Percentiles rank a stretch among this genome's conserved stretches.
These are phyloP conservation scores for Ambrosia trifida DNA, from an alignment of 129 eudicot genomes.

Conservation along the genomic window DNA sequence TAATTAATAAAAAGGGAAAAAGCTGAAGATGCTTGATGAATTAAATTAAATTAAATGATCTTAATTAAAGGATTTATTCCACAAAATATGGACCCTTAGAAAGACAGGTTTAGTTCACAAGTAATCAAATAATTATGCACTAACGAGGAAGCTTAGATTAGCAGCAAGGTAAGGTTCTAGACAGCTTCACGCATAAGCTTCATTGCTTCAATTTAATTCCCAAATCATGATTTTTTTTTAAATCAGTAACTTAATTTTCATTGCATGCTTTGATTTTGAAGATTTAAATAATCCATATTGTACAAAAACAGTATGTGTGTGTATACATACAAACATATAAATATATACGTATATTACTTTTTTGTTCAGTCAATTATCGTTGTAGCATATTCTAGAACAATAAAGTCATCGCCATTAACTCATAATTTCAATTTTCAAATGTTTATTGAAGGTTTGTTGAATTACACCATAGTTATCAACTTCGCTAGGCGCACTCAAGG, in stretches of 20 bases:
- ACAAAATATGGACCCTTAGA: conserved; percentile 12
- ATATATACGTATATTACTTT: not conserved
- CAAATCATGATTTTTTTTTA: not conserved
- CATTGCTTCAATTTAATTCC: conserved; percentile 15
- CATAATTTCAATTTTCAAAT: conserved; percentile 20
- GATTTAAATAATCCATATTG: not conserved
- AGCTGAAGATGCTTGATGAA: not conserved
- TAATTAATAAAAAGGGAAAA: not conserved
- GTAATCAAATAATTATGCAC: conserved; percentile 26
- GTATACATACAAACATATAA: not conserved
- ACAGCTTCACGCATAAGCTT: conserved; percentile 30
- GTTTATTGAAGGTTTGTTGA: conserved; percentile 30
- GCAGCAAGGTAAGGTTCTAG: conserved; percentile 33
- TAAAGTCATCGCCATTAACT: conserved; percentile 24
- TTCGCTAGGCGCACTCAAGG: no score
- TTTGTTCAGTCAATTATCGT: conserved; percentile 27
- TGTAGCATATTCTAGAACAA: conserved; percentile 28
- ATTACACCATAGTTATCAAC: no score
- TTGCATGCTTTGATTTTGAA: not conserved
- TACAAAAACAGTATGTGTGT: no score
- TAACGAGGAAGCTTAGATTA: conserved; percentile 29
- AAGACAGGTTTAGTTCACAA: conserved; percentile 19
- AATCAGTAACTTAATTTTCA: not conserved
- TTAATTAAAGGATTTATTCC: conserved; percentile 13
- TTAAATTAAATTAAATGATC: conserved; percentile 12